Evolutionary conservation across 352 stramenopile species (phyloP), one percentile per base, ranked within the genome.

Genomic region (Phytophthora europaea): DNA sequence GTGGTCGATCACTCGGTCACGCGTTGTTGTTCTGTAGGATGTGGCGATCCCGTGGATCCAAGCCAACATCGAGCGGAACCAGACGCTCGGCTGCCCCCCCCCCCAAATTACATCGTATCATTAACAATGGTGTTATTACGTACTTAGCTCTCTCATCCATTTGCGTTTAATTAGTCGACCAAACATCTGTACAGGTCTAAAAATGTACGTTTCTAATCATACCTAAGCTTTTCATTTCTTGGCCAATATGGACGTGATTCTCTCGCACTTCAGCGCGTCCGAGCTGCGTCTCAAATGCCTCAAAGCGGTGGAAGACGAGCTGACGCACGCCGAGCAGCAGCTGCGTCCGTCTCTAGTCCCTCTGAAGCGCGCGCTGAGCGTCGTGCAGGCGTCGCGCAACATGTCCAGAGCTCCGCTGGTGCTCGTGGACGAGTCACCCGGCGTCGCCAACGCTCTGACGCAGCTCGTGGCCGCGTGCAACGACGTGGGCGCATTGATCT

Each of bases 31-130:
- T 40, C 16, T 47, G 18, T 59, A 88, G 81, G 60, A 67, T 1
- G 47, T 80, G 52, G 80, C 82, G 4, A 50, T 88, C 53, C 72
- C 80, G 8, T 90, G 82, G 82, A 88, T 90, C 38, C 58, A 84
- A 69, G 64, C 38, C 15, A 90, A 90, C 65, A 87, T 90, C 55
- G 57, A 79, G 10, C 70, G 65, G 52, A 90, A 90, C 65, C 60
- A 79, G 28, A 57, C n/a, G 6, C 59, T 73, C 28, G 48, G 51
- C 43, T 73, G 20, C 51, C n/a, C n/a, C n/a, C n/a, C n/a, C n/a
- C n/a, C n/a, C n/a, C n/a, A n/a, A n/a, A n/a, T n/a, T n/a, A n/a
- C n/a, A n/a, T n/a, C n/a, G n/a, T n/a, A n/a, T n/a, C n/a, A n/a
- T n/a, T n/a, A n/a, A n/a, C n/a, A n/a, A n/a, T n/a, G n/a, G n/a